phyloP scores from a whole-genome alignment of 177 flowering plant species.

The Vitis hybrid region DNA sequence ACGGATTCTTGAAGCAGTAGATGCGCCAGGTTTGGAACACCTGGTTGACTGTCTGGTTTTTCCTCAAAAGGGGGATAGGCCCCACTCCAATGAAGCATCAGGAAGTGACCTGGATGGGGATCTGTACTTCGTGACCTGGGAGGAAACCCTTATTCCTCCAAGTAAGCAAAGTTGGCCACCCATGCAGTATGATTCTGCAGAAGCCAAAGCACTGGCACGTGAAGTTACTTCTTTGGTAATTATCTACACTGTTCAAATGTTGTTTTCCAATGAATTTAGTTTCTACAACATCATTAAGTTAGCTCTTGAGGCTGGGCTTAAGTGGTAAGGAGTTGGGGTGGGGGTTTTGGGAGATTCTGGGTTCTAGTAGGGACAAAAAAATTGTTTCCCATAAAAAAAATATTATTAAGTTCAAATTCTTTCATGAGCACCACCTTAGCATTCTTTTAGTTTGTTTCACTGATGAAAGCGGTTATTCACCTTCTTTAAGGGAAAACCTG shows the following conservation, averaged over 20 bases:
- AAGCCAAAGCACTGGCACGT: conserved; percentile 40
- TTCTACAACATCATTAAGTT: no score
- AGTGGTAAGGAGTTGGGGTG: no score
- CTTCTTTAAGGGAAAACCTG: no score
- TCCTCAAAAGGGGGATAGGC: conserved; percentile 94
- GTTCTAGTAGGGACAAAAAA: no score
- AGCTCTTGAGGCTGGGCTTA: no score
- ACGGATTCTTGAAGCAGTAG: conserved; percentile 86
- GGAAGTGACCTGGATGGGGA: conserved; percentile 99
- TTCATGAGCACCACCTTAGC: no score
- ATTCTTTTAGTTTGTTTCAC: no score
- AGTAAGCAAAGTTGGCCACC: conserved; percentile 70
- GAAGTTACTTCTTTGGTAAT: conserved; percentile 51
- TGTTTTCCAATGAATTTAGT: no score
- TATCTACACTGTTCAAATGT: conserved; percentile 6
- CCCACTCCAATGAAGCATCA: conserved; percentile 92
- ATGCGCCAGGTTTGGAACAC: conserved; percentile 72
- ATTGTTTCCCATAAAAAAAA: no score
- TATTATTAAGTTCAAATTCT: no score
- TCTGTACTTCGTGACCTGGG: conserved; percentile 92
- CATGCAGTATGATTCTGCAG: conserved; percentile 74
- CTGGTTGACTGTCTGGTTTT: conserved; percentile 86
- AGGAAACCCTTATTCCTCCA: conserved; percentile 78
- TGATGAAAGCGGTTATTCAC: no score
- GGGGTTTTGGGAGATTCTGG: no score